Evolutionary conservation across 2,329 filamentous ascomycete species (phyloP).

Genomic region (Huntiella decipiens): DNA sequence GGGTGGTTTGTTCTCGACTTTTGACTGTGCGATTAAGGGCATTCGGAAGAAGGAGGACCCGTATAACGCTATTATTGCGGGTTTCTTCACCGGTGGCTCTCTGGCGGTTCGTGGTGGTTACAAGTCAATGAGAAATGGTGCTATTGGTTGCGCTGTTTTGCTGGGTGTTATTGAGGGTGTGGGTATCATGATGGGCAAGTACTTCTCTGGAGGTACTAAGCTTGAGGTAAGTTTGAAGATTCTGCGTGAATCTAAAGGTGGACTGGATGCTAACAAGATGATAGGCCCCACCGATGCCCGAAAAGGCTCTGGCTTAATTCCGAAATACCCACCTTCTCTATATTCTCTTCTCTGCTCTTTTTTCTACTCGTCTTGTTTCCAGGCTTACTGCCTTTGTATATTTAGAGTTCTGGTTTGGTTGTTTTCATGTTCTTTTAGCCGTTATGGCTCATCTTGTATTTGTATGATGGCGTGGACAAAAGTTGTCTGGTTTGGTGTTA

Average conservation of each 20-base stretch:
- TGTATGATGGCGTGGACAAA: constrained; percentile 5
- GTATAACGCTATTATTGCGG: constrained; percentile 93
- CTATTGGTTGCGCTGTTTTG: constrained; percentile 87
- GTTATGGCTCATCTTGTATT: constrained; percentile 5
- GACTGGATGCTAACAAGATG: background rate
- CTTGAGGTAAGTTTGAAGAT: constrained; percentile 38
- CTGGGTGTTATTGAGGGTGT: constrained; percentile 94
- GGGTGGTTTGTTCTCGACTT: constrained; percentile 90
- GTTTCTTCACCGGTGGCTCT: constrained; percentile 88
- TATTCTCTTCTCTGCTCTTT: background rate
- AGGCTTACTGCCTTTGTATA: constrained; percentile 3
- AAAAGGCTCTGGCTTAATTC: constrained; percentile 18
- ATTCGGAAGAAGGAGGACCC: constrained; percentile 92
- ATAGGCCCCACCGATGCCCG: constrained; percentile 17
- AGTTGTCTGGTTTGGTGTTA: background rate
- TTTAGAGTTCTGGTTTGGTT: constrained; percentile 9
- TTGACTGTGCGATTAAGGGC: constrained; percentile 93
- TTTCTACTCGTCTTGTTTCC: background rate
- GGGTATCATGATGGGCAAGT: constrained; percentile 83
- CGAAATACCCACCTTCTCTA: background rate
- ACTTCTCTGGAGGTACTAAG: constrained; percentile 79
- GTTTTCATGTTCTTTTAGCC: constrained; percentile 6
- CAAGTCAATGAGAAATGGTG: constrained; percentile 82
- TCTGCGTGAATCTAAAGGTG: constrained; percentile 14
- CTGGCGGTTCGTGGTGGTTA: constrained; percentile 81